phyloP scores from a whole-genome alignment of 805 yeast species.

The Saccharomycopsis vini region DNA sequence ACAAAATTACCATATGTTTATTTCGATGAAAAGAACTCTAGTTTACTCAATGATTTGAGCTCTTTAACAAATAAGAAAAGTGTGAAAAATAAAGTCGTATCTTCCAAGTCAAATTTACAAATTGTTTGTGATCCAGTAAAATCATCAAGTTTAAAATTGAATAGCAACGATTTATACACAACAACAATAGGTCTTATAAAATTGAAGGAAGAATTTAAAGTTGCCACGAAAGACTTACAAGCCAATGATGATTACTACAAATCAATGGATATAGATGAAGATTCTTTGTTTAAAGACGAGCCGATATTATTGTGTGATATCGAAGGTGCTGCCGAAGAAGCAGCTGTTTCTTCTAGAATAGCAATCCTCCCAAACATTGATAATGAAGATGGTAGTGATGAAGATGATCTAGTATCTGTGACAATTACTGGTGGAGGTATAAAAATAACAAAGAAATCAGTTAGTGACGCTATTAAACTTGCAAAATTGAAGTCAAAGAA shows the following conservation, averaged over 20 bases:
- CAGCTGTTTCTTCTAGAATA: slow-evolving; percentile 45
- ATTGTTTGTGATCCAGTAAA: slow-evolving; percentile 47
- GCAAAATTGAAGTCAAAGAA: not conserved
- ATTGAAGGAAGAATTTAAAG: slow-evolving; percentile 29
- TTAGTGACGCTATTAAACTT: not conserved
- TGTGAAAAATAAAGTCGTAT: slow-evolving; percentile 42
- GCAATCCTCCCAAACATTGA: slow-evolving; percentile 30
- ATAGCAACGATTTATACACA: slow-evolving; percentile 31
- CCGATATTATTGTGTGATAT: slow-evolving; percentile 57
- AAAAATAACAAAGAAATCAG: slow-evolving; percentile 34
- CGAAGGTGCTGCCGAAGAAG: slow-evolving; percentile 81
- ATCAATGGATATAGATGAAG: not conserved
- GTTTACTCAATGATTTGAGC: slow-evolving; percentile 7
- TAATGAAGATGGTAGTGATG: slow-evolving; percentile 21
- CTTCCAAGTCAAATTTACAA: slow-evolving; percentile 42
- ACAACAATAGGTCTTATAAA: slow-evolving; percentile 55
- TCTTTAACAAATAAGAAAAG: slow-evolving; percentile 31
- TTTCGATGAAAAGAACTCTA: slow-evolving; percentile 49
- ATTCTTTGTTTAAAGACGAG: slow-evolving; percentile 6
- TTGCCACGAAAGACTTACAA: slow-evolving; percentile 25
- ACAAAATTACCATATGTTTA: slow-evolving; percentile 60
- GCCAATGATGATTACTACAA: slow-evolving; percentile 15
- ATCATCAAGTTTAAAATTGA: slow-evolving; percentile 32
- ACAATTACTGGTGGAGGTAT: slow-evolving; percentile 42
- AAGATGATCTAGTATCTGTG: slow-evolving; percentile 33